A percentile compares a stretch with the other conserved stretches of the same genome.
These are phyloP conservation scores for Globisporangium acanthophoron DNA, from an alignment of 352 stramenopile genomes.

Conservation along the genomic window DNA sequence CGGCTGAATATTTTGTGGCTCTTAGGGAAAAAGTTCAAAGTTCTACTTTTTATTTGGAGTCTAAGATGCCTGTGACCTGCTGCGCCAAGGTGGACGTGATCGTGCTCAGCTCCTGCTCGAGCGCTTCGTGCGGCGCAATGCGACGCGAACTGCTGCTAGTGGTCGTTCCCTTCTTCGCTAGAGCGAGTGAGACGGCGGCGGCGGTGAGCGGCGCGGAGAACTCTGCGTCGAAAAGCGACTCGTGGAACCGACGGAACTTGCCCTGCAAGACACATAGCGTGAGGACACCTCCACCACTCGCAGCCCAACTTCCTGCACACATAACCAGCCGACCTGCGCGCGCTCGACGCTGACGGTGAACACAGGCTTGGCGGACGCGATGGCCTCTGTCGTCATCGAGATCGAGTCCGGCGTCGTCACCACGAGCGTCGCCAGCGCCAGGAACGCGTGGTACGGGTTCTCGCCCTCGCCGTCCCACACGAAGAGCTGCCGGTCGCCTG, in stretches of 20 bases:
- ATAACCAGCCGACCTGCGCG: constrained; percentile 19
- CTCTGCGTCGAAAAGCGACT: constrained; percentile 21
- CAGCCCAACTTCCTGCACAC: not conserved
- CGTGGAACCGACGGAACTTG: constrained; percentile 59
- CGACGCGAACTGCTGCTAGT: not conserved
- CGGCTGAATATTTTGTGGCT: not conserved
- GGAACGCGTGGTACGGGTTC: constrained; percentile 64
- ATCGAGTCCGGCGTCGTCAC: constrained; percentile 76
- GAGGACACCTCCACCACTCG: not conserved
- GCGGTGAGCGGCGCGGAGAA: constrained; percentile 25
- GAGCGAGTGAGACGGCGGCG: constrained; percentile 7
- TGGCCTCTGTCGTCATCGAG: constrained; percentile 78
- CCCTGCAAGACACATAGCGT: constrained; percentile 16
- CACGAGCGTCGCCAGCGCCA: constrained; percentile 39
- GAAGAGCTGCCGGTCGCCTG: constrained; percentile 24
- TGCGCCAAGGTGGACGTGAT: constrained; percentile 20
- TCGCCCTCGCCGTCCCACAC: constrained; percentile 46
- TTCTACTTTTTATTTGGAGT: no score
- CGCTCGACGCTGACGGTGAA: constrained; percentile 37
- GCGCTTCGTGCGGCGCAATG: constrained; percentile 3
- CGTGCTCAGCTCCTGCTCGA: constrained; percentile 35
- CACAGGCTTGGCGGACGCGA: constrained; percentile 48
- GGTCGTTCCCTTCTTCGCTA: constrained; percentile 1
- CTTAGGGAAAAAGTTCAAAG: no score
- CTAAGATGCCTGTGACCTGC: constrained; percentile 1